Conservation (phyloP, 139 green algal genomes). For the Yamagishiella unicocca region DNA sequence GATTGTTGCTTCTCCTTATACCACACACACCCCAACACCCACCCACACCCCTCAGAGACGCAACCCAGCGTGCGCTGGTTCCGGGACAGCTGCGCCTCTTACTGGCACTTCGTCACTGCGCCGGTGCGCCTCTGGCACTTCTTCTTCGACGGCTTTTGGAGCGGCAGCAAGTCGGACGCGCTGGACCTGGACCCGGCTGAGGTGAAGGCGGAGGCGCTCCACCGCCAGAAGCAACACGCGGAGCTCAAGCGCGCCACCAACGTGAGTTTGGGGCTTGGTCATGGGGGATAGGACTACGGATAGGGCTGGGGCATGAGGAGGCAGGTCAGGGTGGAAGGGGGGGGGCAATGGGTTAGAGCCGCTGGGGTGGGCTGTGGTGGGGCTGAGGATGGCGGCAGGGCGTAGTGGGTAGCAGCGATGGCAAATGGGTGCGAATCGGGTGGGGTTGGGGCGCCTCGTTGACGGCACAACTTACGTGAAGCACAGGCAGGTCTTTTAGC, state of each 20-base stretch:
- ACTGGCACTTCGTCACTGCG: not conserved
- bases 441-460: no score
- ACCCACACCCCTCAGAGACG: slow-evolving; percentile 21
- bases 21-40: not conserved
- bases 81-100: not conserved
- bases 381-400: no score
- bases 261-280: not conserved
- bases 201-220: not conserved
- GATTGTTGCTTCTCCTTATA: no score
- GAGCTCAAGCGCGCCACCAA: slow-evolving; percentile 17
- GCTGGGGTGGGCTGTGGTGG: not conserved
- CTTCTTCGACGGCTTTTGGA: not conserved
- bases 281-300: not conserved
- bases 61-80: slow-evolving; percentile 40
- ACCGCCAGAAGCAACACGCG: not conserved
- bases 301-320: not conserved
- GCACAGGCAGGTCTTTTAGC: no score
- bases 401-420: no score
- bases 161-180: not conserved
- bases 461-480: no score
- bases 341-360: not conserved
- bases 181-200: not conserved
- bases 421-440: no score
- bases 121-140: not conserved
- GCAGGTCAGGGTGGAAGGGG: not conserved